These are phyloP conservation scores for Phytophthora litchii DNA, from an alignment of 352 stramenopile genomes.

Conservation along the genomic window DNA sequence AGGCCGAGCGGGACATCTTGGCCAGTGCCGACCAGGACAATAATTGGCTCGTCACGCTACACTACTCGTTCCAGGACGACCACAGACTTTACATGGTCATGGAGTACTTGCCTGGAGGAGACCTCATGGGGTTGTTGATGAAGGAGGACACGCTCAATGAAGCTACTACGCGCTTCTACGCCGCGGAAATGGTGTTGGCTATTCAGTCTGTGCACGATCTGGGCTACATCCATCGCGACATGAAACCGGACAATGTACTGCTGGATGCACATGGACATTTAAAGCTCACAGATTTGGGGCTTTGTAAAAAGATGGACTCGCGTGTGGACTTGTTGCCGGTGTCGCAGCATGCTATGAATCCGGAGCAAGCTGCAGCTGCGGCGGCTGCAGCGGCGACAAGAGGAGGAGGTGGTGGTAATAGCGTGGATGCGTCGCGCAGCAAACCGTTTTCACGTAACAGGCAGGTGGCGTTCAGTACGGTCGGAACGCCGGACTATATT, in stretches of 20 bases:
- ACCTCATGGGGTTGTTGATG: slow-evolving; percentile 99
- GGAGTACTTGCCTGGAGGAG: slow-evolving; percentile 98
- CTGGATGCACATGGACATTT: slow-evolving; percentile 98
- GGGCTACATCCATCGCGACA: slow-evolving; percentile 99
- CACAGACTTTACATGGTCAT: slow-evolving; percentile 95
- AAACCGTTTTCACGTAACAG: slow-evolving; percentile 58
- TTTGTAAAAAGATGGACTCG: slow-evolving; percentile 97
- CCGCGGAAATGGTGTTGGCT: slow-evolving; percentile 97
- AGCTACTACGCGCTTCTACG: slow-evolving; percentile 94
- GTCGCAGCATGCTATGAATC: slow-evolving; percentile 70
- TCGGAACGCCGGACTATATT: slow-evolving; percentile 99
- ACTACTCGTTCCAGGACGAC: slow-evolving; percentile 97
- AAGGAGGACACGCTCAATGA: slow-evolving; percentile 96
- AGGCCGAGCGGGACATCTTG: slow-evolving; percentile 97
- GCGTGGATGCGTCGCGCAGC: slow-evolving; percentile 59
- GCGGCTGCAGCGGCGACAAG: slow-evolving; percentile 17
- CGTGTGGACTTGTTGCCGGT: slow-evolving; percentile 78
- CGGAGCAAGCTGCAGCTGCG: slow-evolving; percentile 21
- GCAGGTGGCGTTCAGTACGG: slow-evolving; percentile 96
- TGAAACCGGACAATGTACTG: slow-evolving; percentile 98
- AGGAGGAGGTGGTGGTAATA: slow-evolving; percentile 32
- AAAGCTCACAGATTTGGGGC: slow-evolving; percentile 98
- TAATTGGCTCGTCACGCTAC: slow-evolving; percentile 96
- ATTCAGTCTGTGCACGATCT: slow-evolving; percentile 98
- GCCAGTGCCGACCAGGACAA: slow-evolving; percentile 94